Base-by-base conservation (phyloP, 768 basidiomycete species). In the Tylopilus subfusipes region DNA sequence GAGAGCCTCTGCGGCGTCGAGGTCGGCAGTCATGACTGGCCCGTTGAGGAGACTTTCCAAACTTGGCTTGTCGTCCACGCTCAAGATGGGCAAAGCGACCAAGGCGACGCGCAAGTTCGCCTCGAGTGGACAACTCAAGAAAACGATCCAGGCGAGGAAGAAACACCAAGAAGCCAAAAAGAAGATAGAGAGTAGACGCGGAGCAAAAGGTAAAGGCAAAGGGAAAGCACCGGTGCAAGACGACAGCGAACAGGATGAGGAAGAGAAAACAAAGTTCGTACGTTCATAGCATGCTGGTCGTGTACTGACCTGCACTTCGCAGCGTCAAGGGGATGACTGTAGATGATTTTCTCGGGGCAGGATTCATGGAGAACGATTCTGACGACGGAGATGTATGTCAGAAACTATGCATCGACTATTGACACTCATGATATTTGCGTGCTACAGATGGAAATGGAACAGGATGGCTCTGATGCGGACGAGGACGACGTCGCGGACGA, bases 71-170 rank as follows among this genome's bases (percentile, higher is more conserved):
- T 24, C 22, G 30, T 24, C 50, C n/a, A 51, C 29, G 21, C 5
- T 18, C n/a, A 14, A 38, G 31, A 81, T 83, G 82, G 80, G 72
- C 24, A 92, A 88, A 61, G 82, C 84, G 19, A 73, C 82, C 36
- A 68, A 68, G 52, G 82, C 90, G 0, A 88, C 88, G 12, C 85
- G 86, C 66, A 93, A 95, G 73, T 95, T 95, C 62, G 89, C 86
- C 10, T 77, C 90, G 4, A 92, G 89, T 54, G 95, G 95, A 2
- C 85, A 88, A 65, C 82, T 98, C 50, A 91, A 92, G 66, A 88
- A 90, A 60, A 82, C 84, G 19, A 97, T 98, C 48, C 80, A 91
- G 62, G 80, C 85, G 6, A 78, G 95, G n/a, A 82, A 85, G 54
- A 90, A 92, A 62, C 82, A 86, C 63, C 86, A 93, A 64, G 81